Conservation (phyloP, 148 eudicot species). For the Camellia japonica region DNA sequence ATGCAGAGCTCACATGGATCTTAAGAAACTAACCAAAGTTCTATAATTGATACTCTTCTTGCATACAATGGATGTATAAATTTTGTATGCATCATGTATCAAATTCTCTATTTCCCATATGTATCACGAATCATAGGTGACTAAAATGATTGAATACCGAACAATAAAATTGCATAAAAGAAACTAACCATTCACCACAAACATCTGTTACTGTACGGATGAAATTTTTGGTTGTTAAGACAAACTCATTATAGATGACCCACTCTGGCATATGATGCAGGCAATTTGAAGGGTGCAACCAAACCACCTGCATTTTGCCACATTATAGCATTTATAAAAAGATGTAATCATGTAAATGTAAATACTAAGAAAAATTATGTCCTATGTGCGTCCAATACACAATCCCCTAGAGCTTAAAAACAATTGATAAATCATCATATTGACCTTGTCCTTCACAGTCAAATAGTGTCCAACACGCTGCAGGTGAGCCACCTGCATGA, state of each 20-base stretch:
- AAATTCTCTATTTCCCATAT: too few relatives aligned
- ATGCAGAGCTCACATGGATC: too few relatives aligned
- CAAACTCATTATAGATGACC: constrained; percentile 98
- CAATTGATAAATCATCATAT: constrained; percentile 6
- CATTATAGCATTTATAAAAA: not conserved
- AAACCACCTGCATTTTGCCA: constrained; percentile 60
- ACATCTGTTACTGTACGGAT: constrained; percentile 94
- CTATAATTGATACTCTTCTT: not conserved
- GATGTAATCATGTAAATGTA: not conserved
- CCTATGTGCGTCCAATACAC: not conserved
- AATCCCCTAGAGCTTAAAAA: not conserved
- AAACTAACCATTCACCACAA: constrained; percentile 90
- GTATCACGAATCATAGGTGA: not conserved
- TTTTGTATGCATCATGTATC: too few relatives aligned
- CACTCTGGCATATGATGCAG: constrained; percentile 97
- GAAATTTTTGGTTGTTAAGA: constrained; percentile 83
- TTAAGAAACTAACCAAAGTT: too few relatives aligned
- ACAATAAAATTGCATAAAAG: not conserved
- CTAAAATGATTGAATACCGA: not conserved
- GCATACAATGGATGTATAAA: not conserved
- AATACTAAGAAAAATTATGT: not conserved
- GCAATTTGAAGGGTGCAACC: constrained; percentile 96
- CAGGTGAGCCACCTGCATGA: constrained; percentile 98
- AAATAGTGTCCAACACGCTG: constrained; percentile 88
- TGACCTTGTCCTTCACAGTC: constrained; percentile 92